These are phyloP conservation scores for Trametes hirsuta DNA, from an alignment of 1,284 basidiomycete genomes.

Conservation along the genomic window DNA sequence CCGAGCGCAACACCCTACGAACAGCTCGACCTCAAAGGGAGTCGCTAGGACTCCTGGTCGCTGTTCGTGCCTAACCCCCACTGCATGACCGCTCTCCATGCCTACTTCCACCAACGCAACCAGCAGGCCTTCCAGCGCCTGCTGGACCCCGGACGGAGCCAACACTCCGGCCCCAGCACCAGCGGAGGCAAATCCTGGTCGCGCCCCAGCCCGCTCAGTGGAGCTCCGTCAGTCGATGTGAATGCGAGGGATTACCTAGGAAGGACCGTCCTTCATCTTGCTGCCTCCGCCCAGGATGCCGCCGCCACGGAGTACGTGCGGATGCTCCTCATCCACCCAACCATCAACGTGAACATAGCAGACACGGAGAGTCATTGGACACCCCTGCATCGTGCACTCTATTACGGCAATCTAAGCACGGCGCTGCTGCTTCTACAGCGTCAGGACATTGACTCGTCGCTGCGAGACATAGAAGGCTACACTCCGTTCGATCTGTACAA, in stretches of 20 bases:
- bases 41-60: conserved; percentile 32
- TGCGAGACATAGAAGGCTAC: conserved; percentile 91
- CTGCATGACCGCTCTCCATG: conserved; percentile 82
- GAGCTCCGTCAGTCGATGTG: conserved; percentile 53
- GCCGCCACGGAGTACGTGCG: conserved; percentile 81
- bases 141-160: conserved; percentile 52
- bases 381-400: conserved; percentile 89
- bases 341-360: conserved; percentile 79
- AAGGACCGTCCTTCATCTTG: conserved; percentile 85
- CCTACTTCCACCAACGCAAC: conserved; percentile 74
- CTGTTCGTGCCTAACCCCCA: conserved; percentile 22
- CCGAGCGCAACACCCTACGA: conserved; percentile 24
- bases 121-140: conserved; percentile 83
- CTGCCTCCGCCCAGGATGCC: conserved; percentile 61
- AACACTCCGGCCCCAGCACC: conserved; percentile 38
- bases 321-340: conserved; percentile 79
- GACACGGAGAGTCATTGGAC: conserved; percentile 93
- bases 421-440: conserved; percentile 80
- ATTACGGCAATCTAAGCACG: conserved; percentile 81
- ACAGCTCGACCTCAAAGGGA: conserved; percentile 26
- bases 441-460: conserved; percentile 70
- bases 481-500: conserved; percentile 96
- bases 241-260: conserved; percentile 78
- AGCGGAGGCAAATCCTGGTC: conserved; percentile 72
- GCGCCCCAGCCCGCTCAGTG: conserved; percentile 48